phyloP scores from a whole-genome alignment of 2,329 filamentous ascomycete genomes.

The Herpotrichia juniperi region DNA sequence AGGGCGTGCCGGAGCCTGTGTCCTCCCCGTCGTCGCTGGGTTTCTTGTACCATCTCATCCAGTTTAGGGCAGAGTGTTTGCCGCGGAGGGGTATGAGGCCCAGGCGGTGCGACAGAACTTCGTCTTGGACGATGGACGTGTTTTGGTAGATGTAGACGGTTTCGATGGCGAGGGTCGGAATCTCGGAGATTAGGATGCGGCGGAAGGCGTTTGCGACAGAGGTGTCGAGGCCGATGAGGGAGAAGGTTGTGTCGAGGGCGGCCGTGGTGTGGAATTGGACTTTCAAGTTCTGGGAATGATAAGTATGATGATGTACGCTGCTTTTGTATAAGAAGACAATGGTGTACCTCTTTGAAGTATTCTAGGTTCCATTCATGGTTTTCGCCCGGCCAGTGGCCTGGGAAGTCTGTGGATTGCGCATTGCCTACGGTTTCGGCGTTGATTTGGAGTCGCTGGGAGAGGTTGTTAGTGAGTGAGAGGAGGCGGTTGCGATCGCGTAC shows the following conservation, averaged over 20 bases:
- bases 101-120: constrained; percentile 88
- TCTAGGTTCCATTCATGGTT: constrained; percentile 80
- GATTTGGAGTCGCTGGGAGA: constrained; percentile 76
- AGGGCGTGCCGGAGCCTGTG: constrained; percentile 47
- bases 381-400: constrained; percentile 88
- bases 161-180: constrained; percentile 93
- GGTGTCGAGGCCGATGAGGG: constrained; percentile 88
- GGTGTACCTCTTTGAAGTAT: constrained; percentile 66
- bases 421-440: constrained; percentile 90
- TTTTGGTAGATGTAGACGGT: constrained; percentile 94
- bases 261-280: constrained; percentile 87
- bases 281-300: constrained; percentile 62
- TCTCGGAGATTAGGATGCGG: constrained; percentile 91
- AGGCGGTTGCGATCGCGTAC: constrained; percentile 24
- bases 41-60: constrained; percentile 82
- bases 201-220: constrained; percentile 96
- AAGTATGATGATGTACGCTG: neutral
- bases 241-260: constrained; percentile 80
- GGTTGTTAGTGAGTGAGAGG: constrained; percentile 12
- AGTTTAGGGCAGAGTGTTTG: constrained; percentile 76
- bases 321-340: neutral
- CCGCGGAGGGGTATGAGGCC: constrained; percentile 91
- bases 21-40: constrained; percentile 57
- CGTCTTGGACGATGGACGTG: constrained; percentile 96
- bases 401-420: constrained; percentile 88